phyloP scores from a whole-genome alignment of 228 moss, liverwort and hornwort species.

The Sphagnum fallax region DNA sequence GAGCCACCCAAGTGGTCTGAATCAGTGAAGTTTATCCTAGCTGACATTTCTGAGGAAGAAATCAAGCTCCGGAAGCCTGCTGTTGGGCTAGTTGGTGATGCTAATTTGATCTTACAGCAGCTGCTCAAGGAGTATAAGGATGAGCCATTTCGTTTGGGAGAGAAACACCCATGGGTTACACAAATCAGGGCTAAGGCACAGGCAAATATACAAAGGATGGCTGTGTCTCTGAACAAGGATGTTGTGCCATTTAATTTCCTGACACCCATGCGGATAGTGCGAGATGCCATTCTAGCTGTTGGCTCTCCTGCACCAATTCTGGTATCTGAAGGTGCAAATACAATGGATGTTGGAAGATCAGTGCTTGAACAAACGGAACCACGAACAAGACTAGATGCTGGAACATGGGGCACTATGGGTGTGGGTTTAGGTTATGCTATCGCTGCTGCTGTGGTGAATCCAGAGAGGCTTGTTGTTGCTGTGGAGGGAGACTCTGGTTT shows the following conservation, averaged over 20 bases:
- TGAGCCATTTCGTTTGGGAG: conserved; percentile 76
- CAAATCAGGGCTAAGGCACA: conserved; percentile 61
- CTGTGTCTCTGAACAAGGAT: conserved; percentile 49
- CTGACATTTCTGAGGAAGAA: conserved; percentile 69
- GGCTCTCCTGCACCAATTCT: conserved; percentile 94
- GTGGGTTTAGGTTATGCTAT: conserved; percentile 92
- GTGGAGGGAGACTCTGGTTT: conserved; percentile 98
- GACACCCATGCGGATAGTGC: conserved; percentile 83
- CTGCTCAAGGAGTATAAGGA: conserved; percentile 70
- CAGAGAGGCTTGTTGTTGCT: conserved; percentile 83
- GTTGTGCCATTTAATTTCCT: conserved; percentile 95
- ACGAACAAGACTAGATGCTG: conserved; percentile 88
- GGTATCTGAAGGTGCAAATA: conserved; percentile 96
- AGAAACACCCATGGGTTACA: conserved; percentile 71
- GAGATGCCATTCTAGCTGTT: conserved; percentile 73
- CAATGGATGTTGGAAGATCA: conserved; percentile 88
- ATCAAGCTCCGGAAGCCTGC: conserved; percentile 66
- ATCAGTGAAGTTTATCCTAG: conserved; percentile 77
- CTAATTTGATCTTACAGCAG: conserved; percentile 69
- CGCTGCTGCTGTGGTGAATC: conserved; percentile 81
- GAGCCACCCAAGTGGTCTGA: conserved; percentile 77
- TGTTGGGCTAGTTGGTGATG: conserved; percentile 74
- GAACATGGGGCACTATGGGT: conserved; percentile 99
- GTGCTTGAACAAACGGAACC: conserved; percentile 89
- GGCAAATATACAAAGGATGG: conserved; percentile 70